Evolutionary conservation across 768 basidiomycete genomes (phyloP), one percentile per base, ranked within the genome.

Genomic region (Russula olivacea): DNA sequence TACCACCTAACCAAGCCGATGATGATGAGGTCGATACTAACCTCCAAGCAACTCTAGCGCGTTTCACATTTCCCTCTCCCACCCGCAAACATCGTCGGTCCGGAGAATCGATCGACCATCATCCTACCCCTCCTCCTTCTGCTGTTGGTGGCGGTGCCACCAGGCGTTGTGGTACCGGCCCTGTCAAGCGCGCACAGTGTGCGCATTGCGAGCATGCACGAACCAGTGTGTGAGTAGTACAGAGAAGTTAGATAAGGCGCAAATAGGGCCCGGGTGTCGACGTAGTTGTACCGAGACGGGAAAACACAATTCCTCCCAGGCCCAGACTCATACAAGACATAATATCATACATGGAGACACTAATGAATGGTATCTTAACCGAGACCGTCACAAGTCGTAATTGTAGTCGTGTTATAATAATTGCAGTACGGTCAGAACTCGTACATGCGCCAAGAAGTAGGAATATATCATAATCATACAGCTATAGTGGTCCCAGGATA

Each of bases 51-150:
- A 38, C 55, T 47, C 19, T 63, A 4, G 62, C 62, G 8, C 58
- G 52, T 9, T 63, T 63, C 47, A 23, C 62, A 21, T 63, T 63
- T 30, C 62, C 61, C 11, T 23, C 57, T 2, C 5, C 62, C 7
- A n/a, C 57, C 8, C 57, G 58, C 52, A 63, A 63, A 12, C 62
- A 21, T 8, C 36, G 57, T 1, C 58, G 62, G 0, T 63, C 62
- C 1, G 62, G 62, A 4, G 58, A 63, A 23, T 15, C 38, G 1
- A 47, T 47, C 52, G 4, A 49, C 30, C 38, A 43, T n/a, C 43
- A 59, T 34, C 21, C 51, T 40, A 4, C 43, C 7, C 8, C 49
- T 19, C 45, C 19, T 3, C 53, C 21, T 3, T 32, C 5, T 9
- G 38, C 38, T 38, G 38, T 9, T 17, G 7, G 11, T 14, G 3